Conservation (phyloP, 169 alveolate species). For the Perkinsus chesapeaki region DNA sequence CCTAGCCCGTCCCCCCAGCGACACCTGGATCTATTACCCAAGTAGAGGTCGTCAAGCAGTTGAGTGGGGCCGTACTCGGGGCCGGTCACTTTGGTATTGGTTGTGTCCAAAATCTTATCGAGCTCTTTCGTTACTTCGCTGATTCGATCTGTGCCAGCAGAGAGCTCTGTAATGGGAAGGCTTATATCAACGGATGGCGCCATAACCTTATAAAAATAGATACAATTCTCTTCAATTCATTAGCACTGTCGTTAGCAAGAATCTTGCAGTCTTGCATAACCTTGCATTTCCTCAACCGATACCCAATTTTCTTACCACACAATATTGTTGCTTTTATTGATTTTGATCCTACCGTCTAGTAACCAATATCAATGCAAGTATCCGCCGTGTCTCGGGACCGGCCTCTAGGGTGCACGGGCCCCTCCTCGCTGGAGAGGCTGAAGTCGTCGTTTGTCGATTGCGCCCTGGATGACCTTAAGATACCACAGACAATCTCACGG, state of each 20-base stretch:
- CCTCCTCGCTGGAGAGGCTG: not conserved
- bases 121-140: not conserved
- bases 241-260: not conserved
- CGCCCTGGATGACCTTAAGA: not conserved
- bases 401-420: not conserved
- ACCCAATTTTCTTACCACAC: not conserved
- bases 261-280: not conserved
- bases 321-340: no score
- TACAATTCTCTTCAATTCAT: not conserved
- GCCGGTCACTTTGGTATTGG: not conserved
- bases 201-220: not conserved
- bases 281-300: not conserved
- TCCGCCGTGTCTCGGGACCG: not conserved
- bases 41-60: not conserved
- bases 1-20: no score
- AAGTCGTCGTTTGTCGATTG: not conserved
- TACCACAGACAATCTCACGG: not conserved
- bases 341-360: not conserved
- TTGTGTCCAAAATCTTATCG: not conserved
- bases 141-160: not conserved
- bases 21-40: no score
- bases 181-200: not conserved
- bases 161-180: not conserved
- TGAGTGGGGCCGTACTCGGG: not conserved
- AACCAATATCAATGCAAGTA: not conserved